These are phyloP conservation scores for Eucalyptus erythrocorys DNA, from an alignment of 345 rosid species.

Conservation along the genomic window DNA sequence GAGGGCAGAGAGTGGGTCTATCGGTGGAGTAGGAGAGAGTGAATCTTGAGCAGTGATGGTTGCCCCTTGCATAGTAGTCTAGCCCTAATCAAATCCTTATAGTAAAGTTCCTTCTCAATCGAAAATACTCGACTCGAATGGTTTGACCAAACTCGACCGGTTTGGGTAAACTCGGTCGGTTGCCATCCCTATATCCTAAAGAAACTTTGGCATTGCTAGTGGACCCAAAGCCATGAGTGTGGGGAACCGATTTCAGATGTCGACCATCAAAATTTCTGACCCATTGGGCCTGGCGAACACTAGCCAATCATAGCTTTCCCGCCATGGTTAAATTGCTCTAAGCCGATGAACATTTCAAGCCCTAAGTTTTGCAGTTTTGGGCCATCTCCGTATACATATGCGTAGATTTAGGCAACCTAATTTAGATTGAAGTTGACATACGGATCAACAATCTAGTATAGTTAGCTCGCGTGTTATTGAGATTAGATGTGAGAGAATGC, in stretches of 20 bases:
- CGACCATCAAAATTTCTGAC: background rate
- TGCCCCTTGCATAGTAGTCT: background rate
- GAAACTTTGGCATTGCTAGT: background rate
- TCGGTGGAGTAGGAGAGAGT: too few species aligned
- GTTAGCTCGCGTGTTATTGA: background rate
- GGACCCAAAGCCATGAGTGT: background rate
- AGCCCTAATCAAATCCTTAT: background rate
- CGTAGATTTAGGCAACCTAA: background rate
- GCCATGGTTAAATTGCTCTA: background rate
- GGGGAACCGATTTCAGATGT: background rate
- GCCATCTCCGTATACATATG: background rate
- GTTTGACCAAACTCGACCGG: background rate
- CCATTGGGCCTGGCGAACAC: background rate
- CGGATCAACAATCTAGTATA: background rate
- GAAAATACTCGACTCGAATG: background rate
- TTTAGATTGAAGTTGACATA: background rate
- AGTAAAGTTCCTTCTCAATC: background rate
- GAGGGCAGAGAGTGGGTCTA: too few species aligned
- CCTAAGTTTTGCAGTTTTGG: background rate
- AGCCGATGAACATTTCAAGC: background rate
- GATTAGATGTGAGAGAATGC: background rate
- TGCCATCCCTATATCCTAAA: background rate
- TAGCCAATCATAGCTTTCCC: background rate
- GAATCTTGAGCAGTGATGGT: background rate
- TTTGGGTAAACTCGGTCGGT: background rate